Evolutionary conservation across 345 rosid genomes (phyloP).

Genomic region (Hibiscus trionum): DNA sequence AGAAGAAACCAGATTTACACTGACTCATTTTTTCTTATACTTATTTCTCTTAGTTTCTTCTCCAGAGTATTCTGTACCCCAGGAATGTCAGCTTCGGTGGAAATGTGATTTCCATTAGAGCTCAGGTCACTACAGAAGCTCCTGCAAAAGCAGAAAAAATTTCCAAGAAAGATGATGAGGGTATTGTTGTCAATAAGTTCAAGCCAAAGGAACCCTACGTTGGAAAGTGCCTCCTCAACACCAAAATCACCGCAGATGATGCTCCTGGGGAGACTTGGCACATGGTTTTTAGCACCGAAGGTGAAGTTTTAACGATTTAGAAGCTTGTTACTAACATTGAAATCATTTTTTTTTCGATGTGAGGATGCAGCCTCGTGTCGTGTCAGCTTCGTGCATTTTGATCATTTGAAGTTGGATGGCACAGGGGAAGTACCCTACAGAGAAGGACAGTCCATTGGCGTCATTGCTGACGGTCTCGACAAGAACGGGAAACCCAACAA

Average conservation of each 20-base stretch:
- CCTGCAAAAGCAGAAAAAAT: slow-evolving; percentile 60
- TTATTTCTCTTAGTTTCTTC: not conserved
- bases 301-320: not conserved
- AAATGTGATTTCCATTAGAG: slow-evolving; percentile 50
- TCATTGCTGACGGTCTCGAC: slow-evolving; percentile 70
- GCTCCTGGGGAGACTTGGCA: slow-evolving; percentile 99
- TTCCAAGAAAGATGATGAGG: slow-evolving; percentile 83
- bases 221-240: slow-evolving; percentile 80
- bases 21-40: not conserved
- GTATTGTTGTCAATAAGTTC: slow-evolving; percentile 70
- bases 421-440: slow-evolving; percentile 78
- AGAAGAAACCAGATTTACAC: slow-evolving; percentile 6
- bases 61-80: slow-evolving; percentile 22
- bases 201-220: slow-evolving; percentile 78
- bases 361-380: not conserved
- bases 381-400: not conserved
- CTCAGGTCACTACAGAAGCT: slow-evolving; percentile 77
- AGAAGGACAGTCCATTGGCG: slow-evolving; percentile 93
- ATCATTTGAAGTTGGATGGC: not conserved
- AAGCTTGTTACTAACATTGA: not conserved
- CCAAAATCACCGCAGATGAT: slow-evolving; percentile 93
- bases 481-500: slow-evolving; percentile 93
- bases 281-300: slow-evolving; percentile 84
- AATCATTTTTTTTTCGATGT: too few relatives aligned
- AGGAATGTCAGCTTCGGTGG: slow-evolving; percentile 42